Evolutionary conservation across 176 grass and related monocot genomes (phyloP).

Genomic region (Areca catechu): DNA sequence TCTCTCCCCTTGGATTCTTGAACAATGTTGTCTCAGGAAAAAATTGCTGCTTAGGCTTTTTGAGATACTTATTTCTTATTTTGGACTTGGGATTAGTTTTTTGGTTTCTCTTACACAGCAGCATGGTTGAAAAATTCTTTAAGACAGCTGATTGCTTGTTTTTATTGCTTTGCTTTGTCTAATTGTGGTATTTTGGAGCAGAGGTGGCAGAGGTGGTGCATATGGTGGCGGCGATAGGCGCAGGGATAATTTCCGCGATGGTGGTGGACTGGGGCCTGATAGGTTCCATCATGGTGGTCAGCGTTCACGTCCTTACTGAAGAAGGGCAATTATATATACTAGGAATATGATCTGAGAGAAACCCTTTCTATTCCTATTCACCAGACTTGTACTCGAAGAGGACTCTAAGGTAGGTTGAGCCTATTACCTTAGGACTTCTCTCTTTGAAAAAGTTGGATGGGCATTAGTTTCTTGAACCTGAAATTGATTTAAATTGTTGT

Average conservation of each 20-base stretch:
- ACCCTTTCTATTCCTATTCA: conserved; percentile 72
- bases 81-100: too few species aligned
- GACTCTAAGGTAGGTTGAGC: conserved; percentile 68
- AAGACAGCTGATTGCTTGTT: not conserved
- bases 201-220: conserved; percentile 58
- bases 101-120: too few species aligned
- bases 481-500: conserved; percentile 63
- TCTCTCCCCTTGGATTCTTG: too few species aligned
- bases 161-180: not conserved
- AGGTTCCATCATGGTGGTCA: conserved; percentile 74
- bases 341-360: conserved; percentile 75
- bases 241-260: conserved; percentile 76
- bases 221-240: conserved; percentile 75
- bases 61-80: too few species aligned
- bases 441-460: conserved; percentile 44
- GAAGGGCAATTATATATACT: conserved; percentile 46
- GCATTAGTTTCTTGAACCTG: conserved; percentile 30
- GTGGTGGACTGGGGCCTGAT: conserved; percentile 79
- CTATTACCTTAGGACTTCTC: conserved; percentile 29
- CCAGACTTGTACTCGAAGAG: conserved; percentile 61
- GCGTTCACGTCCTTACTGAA: conserved; percentile 81
- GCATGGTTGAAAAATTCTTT: too few species aligned
- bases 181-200: conserved; percentile 6
- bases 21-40: too few species aligned
- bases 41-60: too few species aligned